Evolutionary conservation across 306 rosid species (phyloP), one percentile per base, ranked within the genome.

Genomic region (Begonia masoniana): DNA sequence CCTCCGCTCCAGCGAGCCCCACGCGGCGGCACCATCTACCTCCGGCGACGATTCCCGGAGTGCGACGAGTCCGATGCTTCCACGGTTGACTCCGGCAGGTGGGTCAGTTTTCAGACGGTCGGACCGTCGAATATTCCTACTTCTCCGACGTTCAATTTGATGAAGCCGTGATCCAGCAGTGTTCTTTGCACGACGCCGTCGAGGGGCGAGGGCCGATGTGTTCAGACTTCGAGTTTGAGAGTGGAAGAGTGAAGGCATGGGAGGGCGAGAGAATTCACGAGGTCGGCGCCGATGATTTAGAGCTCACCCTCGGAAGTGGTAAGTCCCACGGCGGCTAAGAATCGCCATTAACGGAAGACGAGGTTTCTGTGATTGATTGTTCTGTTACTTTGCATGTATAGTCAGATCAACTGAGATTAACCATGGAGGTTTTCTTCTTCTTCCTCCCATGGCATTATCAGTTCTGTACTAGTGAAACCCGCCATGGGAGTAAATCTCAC

Each of bases 51-150:
- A 91, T 91, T 50, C 99, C n/a, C 93, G 0, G 99, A 86, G 54
- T 83, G 96, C 12, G 96, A 91, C 1, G 99, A 91, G 73, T 91
- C 92, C 1, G 96, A 91, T 65, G 87, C 96, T 43, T 86, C 99
- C 36, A 86, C 94, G 0, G 92, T 91, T 36, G 91, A 91, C 64
- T 86, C 96, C 1, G 94, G 83, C 54, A 82, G 94, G 15, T 91
- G 94, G 96, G 88, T 86, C 48, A 83, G 84, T 59, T 86, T 91
- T 65, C 96, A 91, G 76, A 72, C 84, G 2, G 75, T 75, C 12
- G 66, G 67, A 39, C 65, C 80, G 11, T 62, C 72, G 0, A 70
- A 67, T 6, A 88, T 89, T 72, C 96, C 96, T 41, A 83, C 88
- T 60, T 86, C 99, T 0, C 96, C 99, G 5, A 91, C 96, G 8